Evolutionary conservation across 2,329 filamentous ascomycete species (phyloP).

Genomic region (Beauveria varroae): DNA sequence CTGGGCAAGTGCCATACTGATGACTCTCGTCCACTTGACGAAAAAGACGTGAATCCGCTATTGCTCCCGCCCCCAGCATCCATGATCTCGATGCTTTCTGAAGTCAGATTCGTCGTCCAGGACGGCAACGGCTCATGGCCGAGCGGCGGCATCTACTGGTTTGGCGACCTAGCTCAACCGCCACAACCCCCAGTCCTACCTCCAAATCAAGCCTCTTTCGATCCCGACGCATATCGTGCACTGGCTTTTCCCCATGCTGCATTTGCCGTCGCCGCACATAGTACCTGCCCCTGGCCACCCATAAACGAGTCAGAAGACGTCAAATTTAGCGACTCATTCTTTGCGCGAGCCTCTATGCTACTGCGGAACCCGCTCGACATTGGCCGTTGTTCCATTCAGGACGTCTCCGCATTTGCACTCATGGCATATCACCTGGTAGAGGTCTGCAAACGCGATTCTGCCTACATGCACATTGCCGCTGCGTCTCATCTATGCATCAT

Average conservation of each 20-base stretch:
- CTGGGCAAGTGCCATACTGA: conserved; percentile 39
- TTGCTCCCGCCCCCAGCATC: conserved; percentile 30
- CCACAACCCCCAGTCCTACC: conserved; percentile 20
- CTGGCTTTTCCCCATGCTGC: conserved; percentile 39
- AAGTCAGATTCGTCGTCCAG: conserved; percentile 37
- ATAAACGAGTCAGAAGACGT: conserved; percentile 23
- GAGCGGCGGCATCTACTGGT: conserved; percentile 42
- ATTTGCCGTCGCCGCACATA: conserved; percentile 33
- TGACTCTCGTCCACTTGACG: conserved; percentile 35
- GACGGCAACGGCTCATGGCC: conserved; percentile 34
- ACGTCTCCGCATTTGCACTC: conserved; percentile 37
- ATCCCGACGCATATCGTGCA: conserved; percentile 25
- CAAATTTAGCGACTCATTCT: conserved; percentile 35
- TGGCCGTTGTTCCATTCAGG: conserved; percentile 30
- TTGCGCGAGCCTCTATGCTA: conserved; percentile 34
- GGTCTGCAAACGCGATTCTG: conserved; percentile 40
- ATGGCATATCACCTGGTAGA: conserved; percentile 43
- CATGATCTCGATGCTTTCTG: conserved; percentile 30
- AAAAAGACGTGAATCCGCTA: conserved; percentile 30
- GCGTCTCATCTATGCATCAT: conserved; percentile 27
- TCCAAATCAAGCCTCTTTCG: conserved; percentile 16
- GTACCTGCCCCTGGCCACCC: conserved; percentile 23
- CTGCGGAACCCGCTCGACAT: conserved; percentile 41
- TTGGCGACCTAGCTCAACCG: conserved; percentile 31
- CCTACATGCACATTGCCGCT: conserved; percentile 35